Percentiles rank a stretch among this genome's conserved stretches.
phyloP scores from a whole-genome alignment of 768 basidiomycete species.

The Calvatia gigantea region DNA sequence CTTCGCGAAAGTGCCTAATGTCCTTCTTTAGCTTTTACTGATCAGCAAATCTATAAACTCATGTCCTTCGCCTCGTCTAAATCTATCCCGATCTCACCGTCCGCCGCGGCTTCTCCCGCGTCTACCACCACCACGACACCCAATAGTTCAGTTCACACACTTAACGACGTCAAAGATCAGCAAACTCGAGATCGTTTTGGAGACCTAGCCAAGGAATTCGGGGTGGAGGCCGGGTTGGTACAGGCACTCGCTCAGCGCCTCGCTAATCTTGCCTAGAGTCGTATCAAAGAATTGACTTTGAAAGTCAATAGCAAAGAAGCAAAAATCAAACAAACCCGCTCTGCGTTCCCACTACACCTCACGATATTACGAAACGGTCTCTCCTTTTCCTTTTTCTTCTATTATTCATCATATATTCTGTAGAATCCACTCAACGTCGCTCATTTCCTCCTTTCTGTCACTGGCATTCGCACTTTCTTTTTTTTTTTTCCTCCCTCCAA shows the following conservation, averaged over 20 bases:
- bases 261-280: slow-evolving; percentile 17
- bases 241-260: slow-evolving; percentile 66
- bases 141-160: neutral
- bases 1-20: neutral
- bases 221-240: slow-evolving; percentile 65
- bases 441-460: slow-evolving; percentile 1
- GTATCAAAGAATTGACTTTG: too few species aligned
- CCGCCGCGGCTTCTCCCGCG: neutral
- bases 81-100: slow-evolving; percentile 17
- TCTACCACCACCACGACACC: neutral
- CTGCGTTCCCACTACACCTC: too few species aligned
- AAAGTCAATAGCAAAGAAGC: too few species aligned
- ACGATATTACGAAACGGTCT: neutral
- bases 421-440: too few species aligned
- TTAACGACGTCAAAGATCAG: neutral
- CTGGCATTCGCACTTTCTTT: neutral
- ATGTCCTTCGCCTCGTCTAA: slow-evolving; percentile 9
- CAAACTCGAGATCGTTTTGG: slow-evolving; percentile 10
- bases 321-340: too few species aligned
- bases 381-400: slow-evolving; percentile 5
- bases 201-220: slow-evolving; percentile 70
- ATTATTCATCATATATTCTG: slow-evolving; percentile 7
- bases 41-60: slow-evolving; percentile 44
- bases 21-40: slow-evolving; percentile 54
- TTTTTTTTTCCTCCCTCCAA: too few species aligned